Base-by-base conservation (phyloP, 371 early-diverging fungal genomes). In the Quaeritorhiza haematococci region DNA sequence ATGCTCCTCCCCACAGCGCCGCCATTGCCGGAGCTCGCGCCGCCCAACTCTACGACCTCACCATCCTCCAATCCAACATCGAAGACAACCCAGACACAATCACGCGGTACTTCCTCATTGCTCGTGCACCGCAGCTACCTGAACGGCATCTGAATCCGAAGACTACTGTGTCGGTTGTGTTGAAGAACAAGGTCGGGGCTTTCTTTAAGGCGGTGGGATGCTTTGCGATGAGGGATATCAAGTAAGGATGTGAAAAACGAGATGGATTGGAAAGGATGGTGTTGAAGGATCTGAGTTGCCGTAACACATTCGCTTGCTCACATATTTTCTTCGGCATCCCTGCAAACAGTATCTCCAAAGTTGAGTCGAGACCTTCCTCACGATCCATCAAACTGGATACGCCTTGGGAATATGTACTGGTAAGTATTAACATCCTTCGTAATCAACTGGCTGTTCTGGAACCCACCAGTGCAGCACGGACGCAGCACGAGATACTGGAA, bases 331-430 rank as follows among this genome's bases (percentile, higher is more conserved):
- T 38, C n/a, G 38, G 10, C 10, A 38, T 13, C 38, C 38, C 38
- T 15, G 26, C 49, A 33, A 24, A 27, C 44, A 66, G 66, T 48
- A 62, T 67, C 51, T 50, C 34, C 48, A 67, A 67, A 48, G 30
- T 67, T 19, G 67, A 67, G 55, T 58, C 59, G 19, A 28, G 67
- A 30, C 62, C 67, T 15, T 50, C 59, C 26, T 49, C 67, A 3
- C 30, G 63, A 3, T 43, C 59, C n/a, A 67, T 67, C 57, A 47
- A 44, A 28, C 33, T 62, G 1, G 7, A 28, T 23, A 66, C 49
- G 38, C 62, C 66, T 28, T 66, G 66, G 66, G 66, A 66, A 38
- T 66, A 66, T 38, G 49, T 54, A 2, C 21, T 66, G 61, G 57
- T 56, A 34, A 27, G 55, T 1, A 1, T 2, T 0, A 7, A 1